These are phyloP conservation scores for Fusarium sp. DNA, from an alignment of 2,329 filamentous ascomycete genomes.

Conservation along the genomic window DNA sequence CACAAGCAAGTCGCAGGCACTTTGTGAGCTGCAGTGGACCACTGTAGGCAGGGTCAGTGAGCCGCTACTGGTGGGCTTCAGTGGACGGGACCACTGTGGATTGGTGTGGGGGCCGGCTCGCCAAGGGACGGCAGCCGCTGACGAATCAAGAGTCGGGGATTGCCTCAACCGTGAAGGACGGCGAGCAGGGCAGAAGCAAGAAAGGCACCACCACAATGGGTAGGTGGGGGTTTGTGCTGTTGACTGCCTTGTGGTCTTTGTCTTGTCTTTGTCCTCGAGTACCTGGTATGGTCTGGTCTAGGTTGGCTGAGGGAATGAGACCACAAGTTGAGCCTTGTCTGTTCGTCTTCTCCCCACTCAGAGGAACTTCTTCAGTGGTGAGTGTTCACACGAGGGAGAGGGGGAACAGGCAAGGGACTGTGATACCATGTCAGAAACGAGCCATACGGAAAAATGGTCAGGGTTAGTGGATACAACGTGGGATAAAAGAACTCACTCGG, in stretches of 20 bases:
- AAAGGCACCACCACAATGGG: neutral
- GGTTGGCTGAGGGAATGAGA: neutral
- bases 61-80: neutral
- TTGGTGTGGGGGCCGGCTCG: slow-evolving; percentile 10
- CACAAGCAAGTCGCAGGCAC: slow-evolving; percentile 13
- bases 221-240: slow-evolving; percentile 5
- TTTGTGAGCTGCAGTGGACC: slow-evolving; percentile 8
- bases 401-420: neutral
- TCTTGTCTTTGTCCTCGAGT: neutral
- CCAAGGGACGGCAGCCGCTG: neutral
- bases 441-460: neutral
- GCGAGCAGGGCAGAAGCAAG: neutral
- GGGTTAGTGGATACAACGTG: neutral
- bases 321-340: neutral
- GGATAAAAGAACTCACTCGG: neutral
- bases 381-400: neutral
- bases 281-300: neutral
- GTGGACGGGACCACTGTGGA: neutral
- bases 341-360: neutral
- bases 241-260: neutral
- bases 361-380: neutral
- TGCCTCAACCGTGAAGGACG: neutral
- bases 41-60: neutral
- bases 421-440: neutral
- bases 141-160: slow-evolving; percentile 29